Evolutionary conservation across 1,284 basidiomycete species (phyloP).

Genomic region (Athelia psychrophila): DNA sequence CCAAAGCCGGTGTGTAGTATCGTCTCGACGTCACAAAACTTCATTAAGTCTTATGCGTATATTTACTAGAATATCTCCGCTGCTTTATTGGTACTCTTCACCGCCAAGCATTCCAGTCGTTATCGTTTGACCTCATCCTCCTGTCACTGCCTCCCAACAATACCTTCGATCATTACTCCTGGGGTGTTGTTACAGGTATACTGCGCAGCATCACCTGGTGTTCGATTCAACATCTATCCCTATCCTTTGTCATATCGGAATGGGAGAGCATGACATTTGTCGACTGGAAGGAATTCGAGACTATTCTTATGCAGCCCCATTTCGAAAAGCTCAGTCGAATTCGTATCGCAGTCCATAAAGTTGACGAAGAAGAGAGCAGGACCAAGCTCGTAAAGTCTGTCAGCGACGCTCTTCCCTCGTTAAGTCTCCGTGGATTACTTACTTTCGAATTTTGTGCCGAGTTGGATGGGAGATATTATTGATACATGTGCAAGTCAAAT

Average conservation of each 20-base stretch:
- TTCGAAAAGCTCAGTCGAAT: neutral
- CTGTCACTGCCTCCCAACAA: neutral
- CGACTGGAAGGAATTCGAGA: neutral
- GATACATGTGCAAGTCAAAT: too few species aligned
- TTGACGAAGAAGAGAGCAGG: too few species aligned
- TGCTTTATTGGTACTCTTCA: neutral
- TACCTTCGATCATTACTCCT: too few species aligned
- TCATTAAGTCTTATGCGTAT: neutral
- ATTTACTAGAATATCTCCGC: neutral
- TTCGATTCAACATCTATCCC: neutral
- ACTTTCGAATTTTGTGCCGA: neutral
- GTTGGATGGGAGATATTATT: neutral
- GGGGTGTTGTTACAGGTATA: too few species aligned
- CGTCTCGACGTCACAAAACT: too few species aligned
- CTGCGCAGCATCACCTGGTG: neutral
- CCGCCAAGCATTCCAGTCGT: neutral
- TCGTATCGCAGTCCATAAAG: neutral
- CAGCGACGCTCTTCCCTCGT: neutral
- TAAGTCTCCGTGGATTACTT: neutral
- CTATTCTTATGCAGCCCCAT: neutral
- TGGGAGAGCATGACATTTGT: neutral
- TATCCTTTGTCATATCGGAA: neutral
- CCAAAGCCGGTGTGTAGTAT: too few species aligned
- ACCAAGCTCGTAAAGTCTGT: too few species aligned
- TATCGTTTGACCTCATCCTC: neutral